Evolutionary conservation across 768 basidiomycete species (phyloP), one percentile per base, ranked within the genome.

Genomic region (Tylopilus vinaceipallidus): DNA sequence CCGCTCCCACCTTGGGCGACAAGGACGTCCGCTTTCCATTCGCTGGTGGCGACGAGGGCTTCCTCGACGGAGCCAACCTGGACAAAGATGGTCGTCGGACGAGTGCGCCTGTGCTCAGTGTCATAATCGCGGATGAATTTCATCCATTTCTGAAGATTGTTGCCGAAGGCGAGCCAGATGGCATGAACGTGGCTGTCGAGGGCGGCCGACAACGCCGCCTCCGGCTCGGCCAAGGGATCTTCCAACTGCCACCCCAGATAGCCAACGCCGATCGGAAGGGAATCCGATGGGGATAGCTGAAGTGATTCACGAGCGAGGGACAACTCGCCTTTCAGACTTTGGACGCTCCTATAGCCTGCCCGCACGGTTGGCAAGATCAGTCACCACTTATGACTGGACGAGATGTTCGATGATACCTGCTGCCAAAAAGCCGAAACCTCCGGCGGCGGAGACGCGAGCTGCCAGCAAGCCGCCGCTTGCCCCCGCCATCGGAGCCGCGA

Each of bases 351-450:
- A 61, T 80, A 82, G 13, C 78, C 86, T 83, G 47, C n/a, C n/a
- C 19, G 10, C 42, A 47, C 10, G 35, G 42, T 52, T 30, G 45
- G 41, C 23, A 17, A 30, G 47, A 37, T 49, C 42, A 47, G 48
- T 55, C 26, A 27, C 42, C 36, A n/a, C n/a, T n/a, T n/a, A 34
- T 27, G 12, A 13, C 22, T 16, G 11, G 17, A 16, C 20, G 33
- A 34, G 44, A 14, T 24, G 32, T 29, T 22, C 11, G 14, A 16
- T 41, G 58, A 10, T 56, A 83, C 87, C 83, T 66, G 80, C 75
- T n/a, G 80, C 74, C 0, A 90, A 56, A 63, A 91, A 90, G 2
- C 87, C 90, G 48, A 91, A 84, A 14, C 84, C 90, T 19, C 91
- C 91, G 8, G 72, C 88, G 3, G 75, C 73, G 17, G 80, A 75